Percentiles rank a stretch among this genome's conserved stretches.
Evolutionary conservation across 2,329 filamentous ascomycete species (phyloP).

Genomic region (Graphiopsis chlorocephala): DNA sequence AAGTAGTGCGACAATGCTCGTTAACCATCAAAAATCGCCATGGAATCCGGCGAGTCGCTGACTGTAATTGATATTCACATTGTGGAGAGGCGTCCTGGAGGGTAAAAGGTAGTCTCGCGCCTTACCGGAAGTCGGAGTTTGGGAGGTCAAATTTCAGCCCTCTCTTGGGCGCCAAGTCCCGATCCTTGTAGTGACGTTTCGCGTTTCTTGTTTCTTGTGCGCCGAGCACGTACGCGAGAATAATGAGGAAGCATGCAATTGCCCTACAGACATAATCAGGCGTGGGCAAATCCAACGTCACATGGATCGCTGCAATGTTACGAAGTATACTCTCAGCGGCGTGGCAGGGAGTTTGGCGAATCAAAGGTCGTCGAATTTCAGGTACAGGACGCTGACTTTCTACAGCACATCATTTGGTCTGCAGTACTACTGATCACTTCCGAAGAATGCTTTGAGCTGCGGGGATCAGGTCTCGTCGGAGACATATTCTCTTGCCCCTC

Average conservation of each 20-base stretch:
- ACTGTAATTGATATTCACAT: not conserved
- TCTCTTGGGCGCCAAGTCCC: not conserved
- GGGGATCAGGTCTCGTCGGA: not conserved
- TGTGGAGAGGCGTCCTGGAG: not conserved
- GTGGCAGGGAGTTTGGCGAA: not conserved
- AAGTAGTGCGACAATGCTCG: not conserved
- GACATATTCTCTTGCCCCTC: not conserved
- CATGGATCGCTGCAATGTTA: not conserved
- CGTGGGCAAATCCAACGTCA: not conserved
- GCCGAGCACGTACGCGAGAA: not conserved
- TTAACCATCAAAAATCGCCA: not conserved
- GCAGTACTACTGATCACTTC: too few relatives aligned
- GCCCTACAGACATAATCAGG: not conserved
- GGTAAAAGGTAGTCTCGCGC: not conserved
- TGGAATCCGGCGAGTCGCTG: not conserved
- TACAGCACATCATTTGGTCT: not conserved
- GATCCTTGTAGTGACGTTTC: not conserved
- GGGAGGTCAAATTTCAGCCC: not conserved
- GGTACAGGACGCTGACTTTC: not conserved
- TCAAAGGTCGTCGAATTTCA: not conserved
- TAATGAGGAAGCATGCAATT: not conserved
- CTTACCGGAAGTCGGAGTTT: not conserved
- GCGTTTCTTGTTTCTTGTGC: not conserved
- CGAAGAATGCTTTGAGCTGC: too few relatives aligned
- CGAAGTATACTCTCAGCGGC: not conserved